A percentile compares a stretch with the other conserved stretches of the same genome.
These are phyloP conservation scores for Harringtonia lauricola DNA, from an alignment of 2,329 filamentous ascomycete genomes.

Conservation along the genomic window DNA sequence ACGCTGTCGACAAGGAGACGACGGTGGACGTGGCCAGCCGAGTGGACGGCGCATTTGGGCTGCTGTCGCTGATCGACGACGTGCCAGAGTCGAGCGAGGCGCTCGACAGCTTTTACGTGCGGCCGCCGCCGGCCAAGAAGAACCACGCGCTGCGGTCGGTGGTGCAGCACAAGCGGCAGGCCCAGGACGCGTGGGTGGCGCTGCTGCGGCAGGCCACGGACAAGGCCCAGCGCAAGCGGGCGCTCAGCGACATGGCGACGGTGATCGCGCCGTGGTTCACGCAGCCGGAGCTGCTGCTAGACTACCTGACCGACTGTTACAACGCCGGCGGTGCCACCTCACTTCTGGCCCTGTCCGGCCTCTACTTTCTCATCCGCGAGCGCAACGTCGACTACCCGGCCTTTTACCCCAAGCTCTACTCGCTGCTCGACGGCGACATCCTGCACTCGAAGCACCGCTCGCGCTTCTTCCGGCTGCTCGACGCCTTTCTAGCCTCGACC, in stretches of 20 bases:
- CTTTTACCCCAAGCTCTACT: constrained; percentile 92
- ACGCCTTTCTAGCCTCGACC: constrained; percentile 81
- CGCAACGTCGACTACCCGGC: constrained; percentile 92
- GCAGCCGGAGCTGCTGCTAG: constrained; percentile 81
- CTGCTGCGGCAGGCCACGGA: constrained; percentile 57
- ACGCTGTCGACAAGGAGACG: constrained; percentile 11
- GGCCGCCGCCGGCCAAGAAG: constrained; percentile 50
- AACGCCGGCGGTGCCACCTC: constrained; percentile 77
- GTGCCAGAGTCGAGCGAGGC: constrained; percentile 58
- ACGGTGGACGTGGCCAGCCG: constrained; percentile 11
- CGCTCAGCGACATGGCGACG: constrained; percentile 64
- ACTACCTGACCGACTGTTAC: constrained; percentile 94
- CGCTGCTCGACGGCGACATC: constrained; percentile 72
- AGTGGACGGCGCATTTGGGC: constrained; percentile 43
- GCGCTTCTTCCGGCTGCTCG: constrained; percentile 82
- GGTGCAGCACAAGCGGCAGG: constrained; percentile 63
- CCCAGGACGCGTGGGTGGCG: constrained; percentile 78
- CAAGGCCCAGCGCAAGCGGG: constrained; percentile 65
- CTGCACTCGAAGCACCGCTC: constrained; percentile 92
- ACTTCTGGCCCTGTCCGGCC: constrained; percentile 76
- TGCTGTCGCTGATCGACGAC: constrained; percentile 57
- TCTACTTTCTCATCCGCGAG: constrained; percentile 89
- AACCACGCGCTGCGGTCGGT: constrained; percentile 55
- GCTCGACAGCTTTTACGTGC: constrained; percentile 56
- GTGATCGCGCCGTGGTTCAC: constrained; percentile 83